Conservation (phyloP, 305 asterid genomes). For the Fraxinus floribunda region DNA sequence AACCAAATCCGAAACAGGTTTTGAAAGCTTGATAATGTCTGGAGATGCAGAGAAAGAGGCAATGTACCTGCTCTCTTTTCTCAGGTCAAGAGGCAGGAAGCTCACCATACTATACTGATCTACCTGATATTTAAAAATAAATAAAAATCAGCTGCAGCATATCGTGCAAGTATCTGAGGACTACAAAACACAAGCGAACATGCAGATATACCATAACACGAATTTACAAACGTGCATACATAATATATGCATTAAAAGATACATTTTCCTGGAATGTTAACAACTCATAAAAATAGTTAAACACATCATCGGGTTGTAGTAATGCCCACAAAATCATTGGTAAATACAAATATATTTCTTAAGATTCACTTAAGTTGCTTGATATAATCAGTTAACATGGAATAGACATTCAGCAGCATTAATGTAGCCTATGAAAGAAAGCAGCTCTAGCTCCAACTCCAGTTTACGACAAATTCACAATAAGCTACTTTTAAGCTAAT, state of each 20-base stretch:
- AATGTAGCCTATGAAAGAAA: not conserved
- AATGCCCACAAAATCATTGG: not conserved
- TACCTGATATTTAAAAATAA: slow-evolving; percentile 44
- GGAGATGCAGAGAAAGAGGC: not conserved
- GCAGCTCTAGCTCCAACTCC: not conserved
- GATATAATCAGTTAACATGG: not conserved
- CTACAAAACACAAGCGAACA: not conserved
- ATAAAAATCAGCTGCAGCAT: not conserved
- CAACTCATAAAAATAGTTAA: not conserved
- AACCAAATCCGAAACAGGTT: not conserved
- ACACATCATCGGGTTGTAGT: not conserved
- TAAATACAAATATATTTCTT: not conserved
- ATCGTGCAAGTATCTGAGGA: slow-evolving; percentile 4
- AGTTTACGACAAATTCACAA: not conserved
- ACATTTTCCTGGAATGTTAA: not conserved
- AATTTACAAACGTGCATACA: not conserved
- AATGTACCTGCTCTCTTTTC: slow-evolving; percentile 75
- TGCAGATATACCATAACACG: not conserved
- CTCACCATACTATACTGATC: slow-evolving; percentile 94
- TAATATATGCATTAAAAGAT: not conserved
- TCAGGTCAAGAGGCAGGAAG: slow-evolving; percentile 83
- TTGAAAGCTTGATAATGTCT: not conserved
- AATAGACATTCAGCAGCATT: not conserved
- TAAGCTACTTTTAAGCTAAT: not conserved
- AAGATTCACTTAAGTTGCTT: not conserved